These are phyloP conservation scores for Apiospora hydei DNA, from an alignment of 2,329 filamentous ascomycete species.

Conservation along the genomic window DNA sequence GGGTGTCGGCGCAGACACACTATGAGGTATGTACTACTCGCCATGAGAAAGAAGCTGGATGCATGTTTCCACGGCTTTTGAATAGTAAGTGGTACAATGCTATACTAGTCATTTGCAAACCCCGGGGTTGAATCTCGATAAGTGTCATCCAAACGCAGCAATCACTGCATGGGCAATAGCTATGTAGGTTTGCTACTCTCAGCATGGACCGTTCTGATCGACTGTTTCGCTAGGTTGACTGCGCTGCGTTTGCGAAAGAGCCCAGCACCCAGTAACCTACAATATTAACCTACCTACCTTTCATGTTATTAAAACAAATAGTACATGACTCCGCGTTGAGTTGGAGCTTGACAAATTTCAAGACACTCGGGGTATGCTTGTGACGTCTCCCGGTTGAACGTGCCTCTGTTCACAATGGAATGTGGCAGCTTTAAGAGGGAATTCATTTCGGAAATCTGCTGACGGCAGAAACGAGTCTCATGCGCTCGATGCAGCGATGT, in stretches of 20 bases:
- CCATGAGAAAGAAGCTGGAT: background rate
- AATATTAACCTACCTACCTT: too few relatives aligned
- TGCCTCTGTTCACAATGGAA: background rate
- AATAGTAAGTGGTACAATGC: background rate
- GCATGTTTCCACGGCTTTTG: background rate
- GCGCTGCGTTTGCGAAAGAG: background rate
- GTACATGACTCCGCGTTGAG: background rate
- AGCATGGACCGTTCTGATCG: slow-evolving; percentile 8
- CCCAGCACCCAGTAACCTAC: background rate
- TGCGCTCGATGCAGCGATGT: background rate
- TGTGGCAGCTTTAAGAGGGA: background rate
- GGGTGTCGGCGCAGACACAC: background rate
- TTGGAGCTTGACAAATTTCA: slow-evolving; percentile 14
- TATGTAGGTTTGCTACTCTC: background rate
- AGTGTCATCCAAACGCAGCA: slow-evolving; percentile 7
- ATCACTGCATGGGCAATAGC: background rate
- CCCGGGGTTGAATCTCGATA: background rate
- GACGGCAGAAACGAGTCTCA: background rate
- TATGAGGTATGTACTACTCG: background rate
- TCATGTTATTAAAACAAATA: background rate
- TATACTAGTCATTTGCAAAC: slow-evolving; percentile 10
- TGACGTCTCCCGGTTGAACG: background rate
- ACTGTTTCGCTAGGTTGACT: background rate
- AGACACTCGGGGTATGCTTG: background rate
- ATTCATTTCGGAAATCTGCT: slow-evolving; percentile 6